A percentile compares a stretch with the other conserved stretches of the same genome.
phyloP scores from a whole-genome alignment of 768 basidiomycete species.

The Saitozyma sp. region DNA sequence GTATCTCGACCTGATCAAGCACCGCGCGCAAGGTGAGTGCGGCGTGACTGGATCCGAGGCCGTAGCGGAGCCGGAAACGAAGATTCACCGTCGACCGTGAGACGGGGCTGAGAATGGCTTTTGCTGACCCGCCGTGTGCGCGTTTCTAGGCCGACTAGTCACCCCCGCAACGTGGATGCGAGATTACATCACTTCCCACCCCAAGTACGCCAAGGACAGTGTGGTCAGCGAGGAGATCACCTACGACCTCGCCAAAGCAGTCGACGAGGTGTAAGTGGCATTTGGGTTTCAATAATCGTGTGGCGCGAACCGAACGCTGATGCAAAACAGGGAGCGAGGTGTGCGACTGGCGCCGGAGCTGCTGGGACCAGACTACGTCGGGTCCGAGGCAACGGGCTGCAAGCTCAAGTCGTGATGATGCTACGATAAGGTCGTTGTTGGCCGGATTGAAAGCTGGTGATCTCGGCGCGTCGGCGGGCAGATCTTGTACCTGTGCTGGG shows the following conservation, averaged over 20 bases:
- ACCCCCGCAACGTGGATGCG: slow-evolving; percentile 94
- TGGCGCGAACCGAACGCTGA: slow-evolving; percentile 1
- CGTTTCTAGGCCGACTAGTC: slow-evolving; percentile 64
- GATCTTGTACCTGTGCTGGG: too few species aligned
- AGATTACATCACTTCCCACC: slow-evolving; percentile 84
- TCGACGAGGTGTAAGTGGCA: slow-evolving; percentile 82
- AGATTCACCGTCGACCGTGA: too few species aligned
- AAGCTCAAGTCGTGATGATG: background rate
- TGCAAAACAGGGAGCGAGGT: slow-evolving; percentile 42
- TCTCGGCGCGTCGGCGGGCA: too few species aligned
- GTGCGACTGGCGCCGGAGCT: slow-evolving; percentile 47
- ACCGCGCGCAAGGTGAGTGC: slow-evolving; percentile 72
- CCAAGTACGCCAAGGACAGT: slow-evolving; percentile 90
- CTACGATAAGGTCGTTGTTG: too few species aligned
- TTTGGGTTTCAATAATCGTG: background rate
- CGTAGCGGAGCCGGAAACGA: too few species aligned
- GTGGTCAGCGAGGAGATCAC: slow-evolving; percentile 87
- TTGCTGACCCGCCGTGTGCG: slow-evolving; percentile 3
- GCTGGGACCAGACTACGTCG: slow-evolving; percentile 43
- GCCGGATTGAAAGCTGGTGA: too few species aligned
- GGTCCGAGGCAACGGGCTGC: slow-evolving; percentile 42
- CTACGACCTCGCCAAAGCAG: slow-evolving; percentile 83
- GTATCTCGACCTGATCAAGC: slow-evolving; percentile 77
- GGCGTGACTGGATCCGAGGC: background rate
- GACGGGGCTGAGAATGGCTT: background rate